Evolutionary conservation across 2,329 filamentous ascomycete genomes (phyloP).

Genomic region (Dryadomyces quercus-mongolicae): DNA sequence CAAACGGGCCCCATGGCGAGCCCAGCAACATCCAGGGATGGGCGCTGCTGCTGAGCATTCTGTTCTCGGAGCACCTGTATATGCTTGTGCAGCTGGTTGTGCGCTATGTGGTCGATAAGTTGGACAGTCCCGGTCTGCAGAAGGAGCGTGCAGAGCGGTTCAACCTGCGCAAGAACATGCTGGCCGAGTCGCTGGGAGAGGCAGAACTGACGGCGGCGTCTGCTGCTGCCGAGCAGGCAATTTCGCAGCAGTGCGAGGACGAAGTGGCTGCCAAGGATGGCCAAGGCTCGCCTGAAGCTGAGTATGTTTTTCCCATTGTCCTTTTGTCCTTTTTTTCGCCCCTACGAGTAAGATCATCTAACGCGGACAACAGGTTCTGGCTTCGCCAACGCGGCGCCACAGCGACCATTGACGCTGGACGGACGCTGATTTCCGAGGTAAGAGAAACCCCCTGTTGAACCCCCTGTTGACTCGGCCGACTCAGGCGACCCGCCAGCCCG

Average conservation of each 20-base stretch:
- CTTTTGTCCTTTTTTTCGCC: neutral
- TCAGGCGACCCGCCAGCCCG: too few relatives aligned
- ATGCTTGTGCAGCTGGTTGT: slow-evolving; percentile 65
- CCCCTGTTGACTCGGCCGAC: too few relatives aligned
- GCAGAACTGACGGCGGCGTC: slow-evolving; percentile 34
- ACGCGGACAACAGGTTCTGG: slow-evolving; percentile 42
- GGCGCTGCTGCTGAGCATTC: slow-evolving; percentile 69
- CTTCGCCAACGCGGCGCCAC: slow-evolving; percentile 43
- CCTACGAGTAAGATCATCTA: too few relatives aligned
- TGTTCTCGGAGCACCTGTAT: slow-evolving; percentile 83
- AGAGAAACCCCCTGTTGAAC: too few relatives aligned
- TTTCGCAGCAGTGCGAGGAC: slow-evolving; percentile 41
- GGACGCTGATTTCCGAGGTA: slow-evolving; percentile 39
- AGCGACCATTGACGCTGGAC: slow-evolving; percentile 46
- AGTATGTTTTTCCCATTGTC: slow-evolving; percentile 26
- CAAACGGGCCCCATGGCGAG: slow-evolving; percentile 51
- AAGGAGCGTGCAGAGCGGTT: slow-evolving; percentile 77
- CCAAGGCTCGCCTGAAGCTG: slow-evolving; percentile 37
- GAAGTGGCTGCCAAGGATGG: slow-evolving; percentile 20
- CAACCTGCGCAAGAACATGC: slow-evolving; percentile 63
- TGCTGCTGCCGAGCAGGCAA: slow-evolving; percentile 29
- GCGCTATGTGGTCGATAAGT: slow-evolving; percentile 58
- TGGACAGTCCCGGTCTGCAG: slow-evolving; percentile 77
- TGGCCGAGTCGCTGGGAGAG: slow-evolving; percentile 59
- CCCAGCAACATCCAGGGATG: slow-evolving; percentile 63